Percentiles rank a stretch among this genome's conserved stretches.
Conservation (phyloP, 306 rosid genomes). For the Senna siamea region DNA sequence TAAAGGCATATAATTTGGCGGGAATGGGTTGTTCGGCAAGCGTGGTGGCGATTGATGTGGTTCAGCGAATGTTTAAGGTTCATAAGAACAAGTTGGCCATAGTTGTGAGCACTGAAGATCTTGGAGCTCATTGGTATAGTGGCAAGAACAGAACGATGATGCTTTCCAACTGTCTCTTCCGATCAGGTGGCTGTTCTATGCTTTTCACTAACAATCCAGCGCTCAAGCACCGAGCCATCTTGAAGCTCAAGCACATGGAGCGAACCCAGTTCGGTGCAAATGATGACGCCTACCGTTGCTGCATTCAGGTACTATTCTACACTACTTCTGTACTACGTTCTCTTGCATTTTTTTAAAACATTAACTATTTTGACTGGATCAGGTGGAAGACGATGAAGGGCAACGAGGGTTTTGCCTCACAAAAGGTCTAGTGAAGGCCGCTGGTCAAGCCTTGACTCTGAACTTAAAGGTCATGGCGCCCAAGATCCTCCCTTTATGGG, state of each 20-base stretch:
- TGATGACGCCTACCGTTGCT: slow-evolving; percentile 78
- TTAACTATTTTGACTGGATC: too few relatives aligned
- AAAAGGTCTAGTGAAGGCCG: slow-evolving; percentile 66
- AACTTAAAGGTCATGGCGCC: slow-evolving; percentile 63
- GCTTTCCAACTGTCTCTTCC: slow-evolving; percentile 82
- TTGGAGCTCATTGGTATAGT: slow-evolving; percentile 78
- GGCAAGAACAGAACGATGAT: slow-evolving; percentile 74
- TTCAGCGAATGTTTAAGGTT: slow-evolving; percentile 64
- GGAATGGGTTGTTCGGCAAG: slow-evolving; percentile 97
- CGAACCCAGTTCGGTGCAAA: slow-evolving; percentile 73
- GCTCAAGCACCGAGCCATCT: slow-evolving; percentile 51
- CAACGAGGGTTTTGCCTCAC: slow-evolving; percentile 68
- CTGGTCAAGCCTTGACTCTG: slow-evolving; percentile 63
- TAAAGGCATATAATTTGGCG: slow-evolving; percentile 68
- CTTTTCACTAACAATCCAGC: slow-evolving; percentile 65
- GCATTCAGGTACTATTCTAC: slow-evolving; percentile 49
- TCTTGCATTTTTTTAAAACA: too few relatives aligned
- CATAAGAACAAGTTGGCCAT: slow-evolving; percentile 52
- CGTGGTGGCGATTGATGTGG: slow-evolving; percentile 70
- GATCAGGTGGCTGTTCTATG: slow-evolving; percentile 79
- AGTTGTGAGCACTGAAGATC: slow-evolving; percentile 82
- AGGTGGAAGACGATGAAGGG: slow-evolving; percentile 66
- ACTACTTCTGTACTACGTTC: too few relatives aligned
- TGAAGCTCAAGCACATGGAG: slow-evolving; percentile 64
- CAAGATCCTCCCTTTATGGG: slow-evolving; percentile 65